Evolutionary conservation across 1,284 basidiomycete species (phyloP).

Genomic region (Bjerkandera adusta): DNA sequence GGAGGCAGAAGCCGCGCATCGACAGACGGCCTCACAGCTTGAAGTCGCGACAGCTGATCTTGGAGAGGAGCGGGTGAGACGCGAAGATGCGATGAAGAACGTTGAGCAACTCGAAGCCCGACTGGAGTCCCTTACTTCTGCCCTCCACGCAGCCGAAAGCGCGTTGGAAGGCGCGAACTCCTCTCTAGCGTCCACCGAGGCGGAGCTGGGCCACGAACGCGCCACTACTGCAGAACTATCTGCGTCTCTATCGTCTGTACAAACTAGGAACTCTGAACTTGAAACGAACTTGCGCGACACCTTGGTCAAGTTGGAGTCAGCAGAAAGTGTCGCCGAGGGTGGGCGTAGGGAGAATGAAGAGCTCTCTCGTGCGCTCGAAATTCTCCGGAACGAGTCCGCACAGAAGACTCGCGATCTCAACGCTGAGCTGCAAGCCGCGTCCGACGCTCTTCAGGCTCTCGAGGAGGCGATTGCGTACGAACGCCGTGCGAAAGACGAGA

Average conservation of each 20-base stretch:
- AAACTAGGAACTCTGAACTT: background rate
- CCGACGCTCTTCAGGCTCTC: conserved; percentile 1
- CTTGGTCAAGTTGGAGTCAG: conserved; percentile 1
- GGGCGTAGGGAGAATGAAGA: background rate
- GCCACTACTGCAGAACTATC: conserved; percentile 1
- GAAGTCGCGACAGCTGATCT: conserved; percentile 1
- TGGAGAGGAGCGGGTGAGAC: conserved; percentile 3
- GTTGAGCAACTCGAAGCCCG: background rate
- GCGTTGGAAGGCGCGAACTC: conserved; percentile 3
- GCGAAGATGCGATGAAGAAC: no score
- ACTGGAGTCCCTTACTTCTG: background rate
- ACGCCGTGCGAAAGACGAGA: conserved; percentile 1
- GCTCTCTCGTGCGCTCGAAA: conserved; percentile 2
- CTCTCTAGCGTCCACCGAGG: conserved; percentile 1
- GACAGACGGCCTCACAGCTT: background rate
- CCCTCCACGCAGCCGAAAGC: conserved; percentile 2
- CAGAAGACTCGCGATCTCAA: conserved; percentile 2
- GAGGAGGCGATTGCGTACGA: conserved; percentile 3
- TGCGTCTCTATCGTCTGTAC: background rate
- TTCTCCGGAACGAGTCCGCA: background rate
- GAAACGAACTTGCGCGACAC: conserved; percentile 3
- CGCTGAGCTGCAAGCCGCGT: background rate
- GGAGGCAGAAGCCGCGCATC: background rate
- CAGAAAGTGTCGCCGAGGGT: background rate
- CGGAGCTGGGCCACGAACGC: conserved; percentile 6